Evolutionary conservation across 2,329 filamentous ascomycete genomes (phyloP).

Genomic region (Lasiodiplodia sp.): DNA sequence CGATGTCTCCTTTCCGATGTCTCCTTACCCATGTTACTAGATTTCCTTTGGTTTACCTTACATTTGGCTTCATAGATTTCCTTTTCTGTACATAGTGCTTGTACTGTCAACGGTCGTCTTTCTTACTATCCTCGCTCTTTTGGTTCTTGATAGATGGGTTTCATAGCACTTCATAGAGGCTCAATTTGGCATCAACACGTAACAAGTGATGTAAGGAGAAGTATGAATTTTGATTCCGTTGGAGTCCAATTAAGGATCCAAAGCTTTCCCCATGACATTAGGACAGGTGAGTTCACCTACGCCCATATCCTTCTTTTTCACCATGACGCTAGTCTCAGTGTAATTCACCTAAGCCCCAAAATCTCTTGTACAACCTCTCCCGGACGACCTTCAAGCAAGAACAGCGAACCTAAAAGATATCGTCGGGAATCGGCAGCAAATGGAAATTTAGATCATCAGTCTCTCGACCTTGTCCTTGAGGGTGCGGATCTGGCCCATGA

Average conservation of each 20-base stretch:
- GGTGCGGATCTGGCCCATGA: slow-evolving; percentile 84
- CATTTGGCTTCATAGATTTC: not conserved
- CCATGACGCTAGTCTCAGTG: not conserved
- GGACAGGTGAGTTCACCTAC: not conserved
- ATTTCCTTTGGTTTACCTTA: not conserved
- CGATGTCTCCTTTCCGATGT: not conserved
- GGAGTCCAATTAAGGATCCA: slow-evolving; percentile 28
- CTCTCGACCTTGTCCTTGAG: slow-evolving; percentile 96
- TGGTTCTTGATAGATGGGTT: not conserved
- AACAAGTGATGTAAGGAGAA: not conserved
- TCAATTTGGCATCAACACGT: not conserved
- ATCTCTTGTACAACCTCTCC: not conserved
- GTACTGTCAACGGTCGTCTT: not conserved
- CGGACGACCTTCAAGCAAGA: not conserved
- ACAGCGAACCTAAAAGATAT: not conserved
- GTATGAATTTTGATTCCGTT: not conserved
- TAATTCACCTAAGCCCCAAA: not conserved
- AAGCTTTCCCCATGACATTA: not conserved
- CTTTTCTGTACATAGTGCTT: not conserved
- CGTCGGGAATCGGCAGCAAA: not conserved
- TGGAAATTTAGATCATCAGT: slow-evolving; percentile 75
- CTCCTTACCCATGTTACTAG: not conserved
- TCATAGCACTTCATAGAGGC: not conserved
- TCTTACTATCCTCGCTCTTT: not conserved
- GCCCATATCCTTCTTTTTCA: not conserved